Base-by-base conservation (phyloP, 1,139 yeast genomes). In the Lodderomyces pseudojiufengensis region DNA sequence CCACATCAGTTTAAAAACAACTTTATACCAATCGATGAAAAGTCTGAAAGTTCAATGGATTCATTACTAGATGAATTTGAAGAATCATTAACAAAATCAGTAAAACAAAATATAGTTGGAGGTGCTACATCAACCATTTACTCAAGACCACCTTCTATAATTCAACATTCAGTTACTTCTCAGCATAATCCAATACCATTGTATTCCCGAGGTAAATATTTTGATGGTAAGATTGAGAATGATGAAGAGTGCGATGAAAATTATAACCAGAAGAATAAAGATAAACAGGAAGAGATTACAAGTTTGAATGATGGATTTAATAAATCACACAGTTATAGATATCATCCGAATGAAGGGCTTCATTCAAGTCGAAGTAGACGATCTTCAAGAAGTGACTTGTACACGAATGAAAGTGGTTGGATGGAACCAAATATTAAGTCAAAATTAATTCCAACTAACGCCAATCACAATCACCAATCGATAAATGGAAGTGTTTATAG, bases 41-140 rank as follows among this genome's bases (percentile, higher is more conserved):
- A 55, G 35, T 62, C 68, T 2, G 70, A 63, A 14, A 61, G 62
- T 4, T 71, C 78, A 2, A 59, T 75, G 60, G 82, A 76, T 48
- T 65, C 78, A 2, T 57, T 76, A 12, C 53, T 77, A 11, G 80
- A 75, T 40, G 76, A 70, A 42, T 76, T 74, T 45, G 76, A 73
- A 40, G 72, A 68, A 39, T 62, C 61, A 32, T 56, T 66, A 27
- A 52, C 63, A 4, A 55, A 51, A 37, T 57, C 67, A 3, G 47
- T 52, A 20, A 16, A 15, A n/a, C 11, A 18, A 15, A 22, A 18
- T n/a, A 14, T 4, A n/a, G 4, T 11, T 8, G 11, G 14, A 5
- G 16, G 16, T 12, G 48, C 55, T 8, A 48, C 49, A 29, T 38
- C 55, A 7, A 43, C 43, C 15, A 14, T 25, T 5, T 21, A 9